Evolutionary conservation across 1,284 basidiomycete species (phyloP), one percentile per base, ranked within the genome.

Genomic region (Cronartium ribicola): DNA sequence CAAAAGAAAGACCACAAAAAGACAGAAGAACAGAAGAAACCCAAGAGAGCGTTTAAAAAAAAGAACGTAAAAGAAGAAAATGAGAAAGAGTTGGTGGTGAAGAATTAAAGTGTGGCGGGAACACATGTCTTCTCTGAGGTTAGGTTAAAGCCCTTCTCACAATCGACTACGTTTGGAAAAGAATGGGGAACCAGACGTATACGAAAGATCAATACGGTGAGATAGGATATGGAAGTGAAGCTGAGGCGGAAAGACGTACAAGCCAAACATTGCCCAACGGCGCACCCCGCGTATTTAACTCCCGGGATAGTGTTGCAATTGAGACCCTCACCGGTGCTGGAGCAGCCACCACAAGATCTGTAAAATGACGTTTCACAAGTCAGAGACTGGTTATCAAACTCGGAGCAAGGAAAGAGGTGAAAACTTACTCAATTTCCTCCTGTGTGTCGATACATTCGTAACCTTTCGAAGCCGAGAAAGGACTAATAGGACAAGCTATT

Each of bases 401-500:
- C 17, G 17, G 14, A 51, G 13, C 48, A 51, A 51, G 22, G 48
- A 13, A 17, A 17, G 48, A 11, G 48, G 48, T 3, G 29, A 2
- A n/a, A 4, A 55, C 51, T 17, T 55, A 55, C 51, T 55, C 51
- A 62, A 70, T 29, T 48, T 70, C 68, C 7, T 70, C 41, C 40
- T 55, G 57, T 43, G 60, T 63, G 22, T 44, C 61, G 57, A 69
- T 60, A 55, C 68, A 70, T 63, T 70, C 60, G 14, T 63, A 70
- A 10, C 68, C 68, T 48, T 48, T 46, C 7, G 68, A 70, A 20
- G 68, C 22, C 13, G 57, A 62, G 43, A 64, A 70, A 37, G 68
- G 22, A n/a, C 68, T 70, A n/a, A 70, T 48, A 8, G 68, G 68
- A n/a, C 68, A 70, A 44, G 68, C 68, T 70, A 63, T 5, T 29